phyloP scores from a whole-genome alignment of 768 basidiomycete genomes.

The Calocera cornea region DNA sequence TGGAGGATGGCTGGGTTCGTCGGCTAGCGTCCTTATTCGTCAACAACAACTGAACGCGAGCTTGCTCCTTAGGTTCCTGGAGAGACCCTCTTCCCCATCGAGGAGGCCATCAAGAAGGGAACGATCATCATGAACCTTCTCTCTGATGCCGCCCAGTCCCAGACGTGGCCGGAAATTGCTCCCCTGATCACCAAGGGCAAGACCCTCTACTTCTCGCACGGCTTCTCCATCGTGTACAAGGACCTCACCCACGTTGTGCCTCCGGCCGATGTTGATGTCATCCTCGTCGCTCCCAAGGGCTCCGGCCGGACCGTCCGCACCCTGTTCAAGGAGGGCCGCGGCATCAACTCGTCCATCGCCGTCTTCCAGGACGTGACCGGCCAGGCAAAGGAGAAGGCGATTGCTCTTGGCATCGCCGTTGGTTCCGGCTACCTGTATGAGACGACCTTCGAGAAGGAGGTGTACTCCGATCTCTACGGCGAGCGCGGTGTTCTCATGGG shows the following conservation, averaged over 20 bases:
- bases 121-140: conserved; percentile 99
- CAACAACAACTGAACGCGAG: background rate
- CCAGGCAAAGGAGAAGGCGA: conserved; percentile 93
- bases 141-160: conserved; percentile 97
- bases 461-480: conserved; percentile 97
- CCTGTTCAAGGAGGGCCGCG: conserved; percentile 98
- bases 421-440: conserved; percentile 98
- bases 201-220: conserved; percentile 99
- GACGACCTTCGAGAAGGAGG: conserved; percentile 99
- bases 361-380: conserved; percentile 97
- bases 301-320: conserved; percentile 98
- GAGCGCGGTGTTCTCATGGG: conserved; percentile 99
- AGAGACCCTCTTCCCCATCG: conserved; percentile 94
- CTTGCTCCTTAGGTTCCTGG: conserved; percentile 57
- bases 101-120: conserved; percentile 88
- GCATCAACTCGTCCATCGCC: conserved; percentile 89
- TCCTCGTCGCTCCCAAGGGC: conserved; percentile 97
- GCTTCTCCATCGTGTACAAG: conserved; percentile 98
- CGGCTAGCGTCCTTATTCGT: conserved; percentile 1
- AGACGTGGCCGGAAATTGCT: conserved; percentile 78
- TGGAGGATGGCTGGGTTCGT: conserved; percentile 88
- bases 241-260: conserved; percentile 89
- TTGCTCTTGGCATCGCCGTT: conserved; percentile 84
- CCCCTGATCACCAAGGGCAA: conserved; percentile 99
- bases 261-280: conserved; percentile 90